Evolutionary conservation across 371 early-diverging fungal species (phyloP), one percentile per base, ranked within the genome.

Genomic region (Rhizopus delemar): DNA sequence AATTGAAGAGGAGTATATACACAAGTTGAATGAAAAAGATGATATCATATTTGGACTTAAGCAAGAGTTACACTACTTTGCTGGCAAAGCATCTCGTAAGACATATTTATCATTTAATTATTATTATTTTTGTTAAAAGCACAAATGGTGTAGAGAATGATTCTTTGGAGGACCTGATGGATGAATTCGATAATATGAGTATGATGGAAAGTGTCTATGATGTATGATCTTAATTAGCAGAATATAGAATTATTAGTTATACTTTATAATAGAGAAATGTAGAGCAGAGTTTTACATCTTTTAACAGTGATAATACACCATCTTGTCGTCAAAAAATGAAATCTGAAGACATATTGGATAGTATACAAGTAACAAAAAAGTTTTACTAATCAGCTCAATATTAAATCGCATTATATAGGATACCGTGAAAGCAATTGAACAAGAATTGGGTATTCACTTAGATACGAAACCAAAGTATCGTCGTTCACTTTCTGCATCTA

Each of bases 11-110:
- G 46, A 60, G 56, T 57, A 60, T 53, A 28, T 16, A n/a, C 34
- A 53, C 52, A 56, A 60, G 7, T 13, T 65, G 28, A 28, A 53
- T n/a, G 61, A 60, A 49, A 56, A 65, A 46, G 61, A 65, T 2
- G 57, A 65, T 43, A 38, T 57, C 5, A 65, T 65, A 32, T 35
- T 28, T 9, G 29, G 22, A 8, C 39, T 65, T 8, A 52, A 43
- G n/a, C 57, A 65, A 15, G 55, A 65, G 59, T 46, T 60, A 29
- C 56, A 60, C 41, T 60, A 60, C 36, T 52, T 65, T 13, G 39
- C 39, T 39, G 39, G 39, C 39, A 39, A 39, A 39, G 39, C 12
- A 7, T 39, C 39, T 39, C 39, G 39, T 39, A 39, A 39, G 39
- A 39, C 39, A 9, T 2, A 49, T 59, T 22, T 22, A 22, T 39